These are phyloP conservation scores for Tylopilus rubrobrunneus DNA, from an alignment of 768 basidiomycete species.

Conservation along the genomic window DNA sequence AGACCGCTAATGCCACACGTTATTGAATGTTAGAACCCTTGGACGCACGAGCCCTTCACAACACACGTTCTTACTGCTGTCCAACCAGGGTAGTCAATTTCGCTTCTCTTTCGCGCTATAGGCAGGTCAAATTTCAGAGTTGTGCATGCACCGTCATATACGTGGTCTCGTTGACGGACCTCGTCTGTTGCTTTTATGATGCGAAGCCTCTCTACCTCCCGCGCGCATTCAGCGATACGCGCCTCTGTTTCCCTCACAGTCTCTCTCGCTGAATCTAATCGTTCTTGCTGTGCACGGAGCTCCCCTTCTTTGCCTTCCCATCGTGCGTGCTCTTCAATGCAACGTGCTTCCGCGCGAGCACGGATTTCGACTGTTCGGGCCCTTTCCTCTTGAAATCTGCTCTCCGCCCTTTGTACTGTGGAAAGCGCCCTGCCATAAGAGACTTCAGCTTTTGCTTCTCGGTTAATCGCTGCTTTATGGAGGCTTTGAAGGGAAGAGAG, in stretches of 20 bases:
- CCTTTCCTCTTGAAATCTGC: constrained; percentile 58
- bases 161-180: constrained; percentile 22
- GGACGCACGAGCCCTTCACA: not conserved
- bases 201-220: constrained; percentile 66
- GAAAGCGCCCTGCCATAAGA: constrained; percentile 50
- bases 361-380: constrained; percentile 49
- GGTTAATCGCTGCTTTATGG: constrained; percentile 65
- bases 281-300: constrained; percentile 42
- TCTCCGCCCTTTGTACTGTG: constrained; percentile 60
- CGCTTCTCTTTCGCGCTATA: constrained; percentile 51
- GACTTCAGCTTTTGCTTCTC: constrained; percentile 55
- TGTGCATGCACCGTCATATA: not conserved
- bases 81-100: constrained; percentile 40
- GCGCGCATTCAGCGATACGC: constrained; percentile 64
- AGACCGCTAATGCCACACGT: not conserved
- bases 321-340: constrained; percentile 55
- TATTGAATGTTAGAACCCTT: too few species aligned
- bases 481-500: constrained; percentile 64
- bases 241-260: constrained; percentile 57
- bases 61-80: constrained; percentile 3
- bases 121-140: constrained; percentile 1
- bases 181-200: constrained; percentile 68
- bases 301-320: constrained; percentile 51
- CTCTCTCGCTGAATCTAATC: constrained; percentile 47
- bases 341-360: constrained; percentile 41